These are phyloP conservation scores for Verticillium zaregamsianum DNA, from an alignment of 2,329 filamentous ascomycete genomes.

Conservation along the genomic window DNA sequence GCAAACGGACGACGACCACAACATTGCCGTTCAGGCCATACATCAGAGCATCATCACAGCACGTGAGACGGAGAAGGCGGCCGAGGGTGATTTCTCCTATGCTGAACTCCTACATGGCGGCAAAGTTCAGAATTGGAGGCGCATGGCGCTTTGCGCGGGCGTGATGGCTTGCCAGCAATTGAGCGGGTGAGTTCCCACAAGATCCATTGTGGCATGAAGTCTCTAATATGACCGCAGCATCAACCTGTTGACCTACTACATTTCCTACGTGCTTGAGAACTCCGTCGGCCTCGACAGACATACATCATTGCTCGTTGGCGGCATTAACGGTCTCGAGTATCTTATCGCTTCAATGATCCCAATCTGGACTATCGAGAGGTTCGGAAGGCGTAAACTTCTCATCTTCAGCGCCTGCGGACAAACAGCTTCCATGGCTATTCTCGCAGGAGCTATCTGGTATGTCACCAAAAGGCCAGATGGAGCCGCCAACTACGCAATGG, in stretches of 20 bases:
- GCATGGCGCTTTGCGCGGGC: neutral
- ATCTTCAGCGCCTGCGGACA: slow-evolving; percentile 42
- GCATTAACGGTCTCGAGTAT: slow-evolving; percentile 50
- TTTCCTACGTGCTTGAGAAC: slow-evolving; percentile 36
- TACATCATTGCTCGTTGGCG: slow-evolving; percentile 45
- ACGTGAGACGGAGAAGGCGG: neutral
- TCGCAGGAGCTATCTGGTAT: slow-evolving; percentile 55
- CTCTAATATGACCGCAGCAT: slow-evolving; percentile 26
- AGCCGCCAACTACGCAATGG: slow-evolving; percentile 56
- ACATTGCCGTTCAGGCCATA: neutral
- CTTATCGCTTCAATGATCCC: slow-evolving; percentile 51
- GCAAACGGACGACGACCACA: neutral
- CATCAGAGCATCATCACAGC: neutral
- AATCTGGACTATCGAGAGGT: slow-evolving; percentile 47
- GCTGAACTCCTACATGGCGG: neutral
- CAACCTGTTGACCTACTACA: slow-evolving; percentile 46
- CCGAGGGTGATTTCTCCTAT: neutral
- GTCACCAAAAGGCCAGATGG: neutral
- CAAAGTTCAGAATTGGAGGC: neutral
- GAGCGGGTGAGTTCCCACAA: slow-evolving; percentile 1
- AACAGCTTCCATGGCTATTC: slow-evolving; percentile 53
- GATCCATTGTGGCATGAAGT: no score
- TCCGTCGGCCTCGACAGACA: slow-evolving; percentile 10
- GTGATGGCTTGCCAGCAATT: neutral
- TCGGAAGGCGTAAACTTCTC: slow-evolving; percentile 42